Evolutionary conservation across 2,329 filamentous ascomycete genomes (phyloP).

Genomic region (Epichloe glyceriae): DNA sequence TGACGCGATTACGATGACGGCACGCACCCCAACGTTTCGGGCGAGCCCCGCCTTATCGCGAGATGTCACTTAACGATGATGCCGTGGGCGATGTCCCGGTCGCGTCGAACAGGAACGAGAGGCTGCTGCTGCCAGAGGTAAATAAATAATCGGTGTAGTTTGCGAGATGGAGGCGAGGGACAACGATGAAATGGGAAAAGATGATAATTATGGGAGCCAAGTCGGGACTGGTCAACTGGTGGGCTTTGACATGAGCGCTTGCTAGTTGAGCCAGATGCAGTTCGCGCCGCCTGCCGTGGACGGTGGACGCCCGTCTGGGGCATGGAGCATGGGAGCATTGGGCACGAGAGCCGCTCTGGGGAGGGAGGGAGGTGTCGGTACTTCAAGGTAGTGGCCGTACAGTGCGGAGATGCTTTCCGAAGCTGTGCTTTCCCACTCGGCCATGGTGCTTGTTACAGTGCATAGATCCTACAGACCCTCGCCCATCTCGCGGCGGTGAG

Average conservation of each 20-base stretch:
- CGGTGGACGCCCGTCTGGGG: neutral
- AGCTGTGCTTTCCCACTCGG: accelerated
- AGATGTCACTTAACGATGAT: neutral
- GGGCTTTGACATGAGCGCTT: too few relatives aligned
- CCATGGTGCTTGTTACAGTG: too few relatives aligned
- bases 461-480: too few relatives aligned
- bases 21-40: neutral
- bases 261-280: neutral
- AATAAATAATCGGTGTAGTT: too few relatives aligned
- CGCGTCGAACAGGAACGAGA: neutral
- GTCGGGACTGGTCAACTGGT: neutral
- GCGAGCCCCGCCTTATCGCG: constrained; percentile 5
- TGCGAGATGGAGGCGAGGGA: neutral
- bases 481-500: neutral
- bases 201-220: neutral
- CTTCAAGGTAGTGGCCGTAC: neutral
- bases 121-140: too few relatives aligned
- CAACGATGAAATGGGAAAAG: neutral
- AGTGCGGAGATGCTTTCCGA: neutral
- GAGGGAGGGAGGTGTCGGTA: neutral
- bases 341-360: neutral
- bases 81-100: neutral
- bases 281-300: neutral
- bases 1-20: constrained; percentile 2
- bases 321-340: neutral